A percentile compares a stretch with the other conserved stretches of the same genome.
These are phyloP conservation scores for Rubroboletus satanas DNA, from an alignment of 768 basidiomycete genomes.

Conservation along the genomic window DNA sequence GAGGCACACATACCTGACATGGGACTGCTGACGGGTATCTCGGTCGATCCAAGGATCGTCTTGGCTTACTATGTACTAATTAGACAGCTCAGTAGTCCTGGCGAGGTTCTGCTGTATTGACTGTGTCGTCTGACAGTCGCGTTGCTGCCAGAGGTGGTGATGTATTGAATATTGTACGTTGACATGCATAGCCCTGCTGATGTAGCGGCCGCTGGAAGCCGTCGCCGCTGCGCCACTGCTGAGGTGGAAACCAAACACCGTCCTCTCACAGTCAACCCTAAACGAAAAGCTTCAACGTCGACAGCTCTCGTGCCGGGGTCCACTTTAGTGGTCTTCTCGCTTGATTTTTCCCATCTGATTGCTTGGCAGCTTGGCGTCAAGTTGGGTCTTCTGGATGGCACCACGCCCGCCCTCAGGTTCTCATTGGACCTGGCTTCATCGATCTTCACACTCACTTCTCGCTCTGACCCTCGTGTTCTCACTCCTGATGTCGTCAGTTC, in stretches of 20 bases:
- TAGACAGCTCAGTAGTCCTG: background rate
- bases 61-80: background rate
- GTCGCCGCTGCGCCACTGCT: background rate
- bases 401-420: background rate
- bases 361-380: background rate
- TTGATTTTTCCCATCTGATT: background rate
- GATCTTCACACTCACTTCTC: background rate
- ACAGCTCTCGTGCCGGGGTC: background rate
- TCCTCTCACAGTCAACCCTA: background rate
- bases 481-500: conserved; percentile 11
- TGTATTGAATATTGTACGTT: background rate
- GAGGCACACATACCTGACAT: background rate
- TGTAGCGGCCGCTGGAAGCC: conserved; percentile 1
- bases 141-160: background rate
- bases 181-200: conserved; percentile 6
- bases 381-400: conserved; percentile 6
- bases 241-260: background rate
- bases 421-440: conserved; percentile 4
- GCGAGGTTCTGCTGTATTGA: background rate
- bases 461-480: conserved; percentile 9
- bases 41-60: background rate
- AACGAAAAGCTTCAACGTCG: background rate
- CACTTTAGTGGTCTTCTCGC: background rate
- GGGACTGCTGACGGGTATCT: background rate
- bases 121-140: background rate